Evolutionary conservation across 345 rosid species (phyloP).

Genomic region (Gossypium raimondii): DNA sequence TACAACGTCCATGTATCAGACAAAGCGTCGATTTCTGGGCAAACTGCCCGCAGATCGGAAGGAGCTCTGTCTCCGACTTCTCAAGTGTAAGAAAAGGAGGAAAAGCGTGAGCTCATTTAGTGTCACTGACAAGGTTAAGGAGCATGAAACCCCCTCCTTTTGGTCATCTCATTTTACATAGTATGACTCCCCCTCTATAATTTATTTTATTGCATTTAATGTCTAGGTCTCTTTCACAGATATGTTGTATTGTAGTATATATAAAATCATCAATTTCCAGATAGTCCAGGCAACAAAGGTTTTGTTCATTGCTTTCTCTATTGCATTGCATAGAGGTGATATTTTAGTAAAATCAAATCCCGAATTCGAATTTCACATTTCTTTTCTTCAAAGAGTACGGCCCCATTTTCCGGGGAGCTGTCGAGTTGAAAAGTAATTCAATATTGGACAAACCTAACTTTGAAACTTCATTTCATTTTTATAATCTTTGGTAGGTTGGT

Average conservation of each 20-base stretch:
- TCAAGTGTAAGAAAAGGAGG: constrained; percentile 33
- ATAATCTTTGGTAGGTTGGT: too few species aligned
- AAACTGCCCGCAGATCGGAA: constrained; percentile 51
- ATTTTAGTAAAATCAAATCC: too few species aligned
- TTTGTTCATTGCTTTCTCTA: neutral
- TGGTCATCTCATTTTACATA: constrained; percentile 3
- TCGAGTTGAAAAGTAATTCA: too few species aligned
- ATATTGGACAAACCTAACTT: too few species aligned
- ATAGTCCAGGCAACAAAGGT: constrained; percentile 21
- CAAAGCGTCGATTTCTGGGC: constrained; percentile 54
- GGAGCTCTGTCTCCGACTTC: constrained; percentile 51
- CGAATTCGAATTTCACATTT: too few species aligned
- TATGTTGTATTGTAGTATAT: constrained; percentile 40
- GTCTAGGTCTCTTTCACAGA: constrained; percentile 25
- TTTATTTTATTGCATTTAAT: constrained; percentile 30
- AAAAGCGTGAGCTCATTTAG: constrained; percentile 20
- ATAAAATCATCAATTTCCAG: constrained; percentile 33
- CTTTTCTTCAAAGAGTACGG: too few species aligned
- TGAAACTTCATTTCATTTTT: too few species aligned
- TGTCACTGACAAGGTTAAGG: neutral
- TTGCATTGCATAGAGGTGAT: too few species aligned
- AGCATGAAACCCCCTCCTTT: neutral
- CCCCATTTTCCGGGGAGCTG: too few species aligned
- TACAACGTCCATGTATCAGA: constrained; percentile 80
- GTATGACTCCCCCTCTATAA: constrained; percentile 4